A percentile compares a stretch with the other conserved stretches of the same genome.
Evolutionary conservation across 2,329 filamentous ascomycete genomes (phyloP).

Genomic region (Elsinoe perseae): DNA sequence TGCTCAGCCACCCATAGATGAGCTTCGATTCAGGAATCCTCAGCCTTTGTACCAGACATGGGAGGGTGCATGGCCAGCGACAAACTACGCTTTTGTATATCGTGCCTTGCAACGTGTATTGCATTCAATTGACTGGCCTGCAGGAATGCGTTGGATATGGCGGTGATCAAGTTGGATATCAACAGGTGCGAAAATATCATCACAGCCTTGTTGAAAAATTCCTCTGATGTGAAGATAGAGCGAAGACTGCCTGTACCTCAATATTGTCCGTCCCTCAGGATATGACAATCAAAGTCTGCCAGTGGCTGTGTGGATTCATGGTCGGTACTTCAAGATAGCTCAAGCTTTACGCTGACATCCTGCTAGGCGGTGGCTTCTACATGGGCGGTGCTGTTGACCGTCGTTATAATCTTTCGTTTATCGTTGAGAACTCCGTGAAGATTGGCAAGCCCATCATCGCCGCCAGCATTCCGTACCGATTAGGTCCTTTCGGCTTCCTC

Average conservation of each 20-base stretch:
- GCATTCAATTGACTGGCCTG: background rate
- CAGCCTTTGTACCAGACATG: conserved; percentile 25
- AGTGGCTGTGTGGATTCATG: conserved; percentile 55
- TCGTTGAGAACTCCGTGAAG: conserved; percentile 42
- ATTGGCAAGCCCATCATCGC: conserved; percentile 47
- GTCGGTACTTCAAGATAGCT: background rate
- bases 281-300: conserved; percentile 42
- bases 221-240: conserved; percentile 19
- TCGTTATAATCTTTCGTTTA: conserved; percentile 56
- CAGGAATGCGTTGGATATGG: conserved; percentile 32
- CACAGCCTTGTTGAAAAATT: background rate
- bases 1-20: conserved; percentile 23
- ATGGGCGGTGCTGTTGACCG: conserved; percentile 45
- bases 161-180: conserved; percentile 22
- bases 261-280: conserved; percentile 50
- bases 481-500: conserved; percentile 63
- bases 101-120: too few relatives aligned
- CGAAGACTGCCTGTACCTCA: conserved; percentile 54
- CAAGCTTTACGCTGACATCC: conserved; percentile 16
- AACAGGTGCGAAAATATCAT: conserved; percentile 21
- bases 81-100: conserved; percentile 28
- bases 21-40: conserved; percentile 22
- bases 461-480: conserved; percentile 55
- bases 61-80: conserved; percentile 31
- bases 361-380: conserved; percentile 41